Base-by-base conservation (phyloP, 1,284 basidiomycete genomes). In the Pulchroboletus neoregius region DNA sequence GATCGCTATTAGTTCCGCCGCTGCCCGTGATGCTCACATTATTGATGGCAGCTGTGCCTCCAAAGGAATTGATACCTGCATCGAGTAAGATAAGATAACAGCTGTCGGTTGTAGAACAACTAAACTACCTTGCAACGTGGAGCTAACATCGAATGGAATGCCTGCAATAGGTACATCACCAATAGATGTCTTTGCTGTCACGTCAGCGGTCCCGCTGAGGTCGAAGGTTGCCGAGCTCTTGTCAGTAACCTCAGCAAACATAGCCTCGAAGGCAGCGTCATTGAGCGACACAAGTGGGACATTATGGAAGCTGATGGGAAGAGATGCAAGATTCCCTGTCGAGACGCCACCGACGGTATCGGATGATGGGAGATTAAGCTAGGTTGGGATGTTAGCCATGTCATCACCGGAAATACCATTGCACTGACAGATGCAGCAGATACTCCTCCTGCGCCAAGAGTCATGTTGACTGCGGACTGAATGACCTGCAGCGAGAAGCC, bases 401-500 rank as follows among this genome's bases (percentile, higher is more conserved):
- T 48, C 39, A 48, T 42, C 32, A 10, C 39, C 13, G 23, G 12
- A 24, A 34, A 35, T 38, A 4, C 3, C 22, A 22, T 6, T 37
- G 30, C 18, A 40, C 68, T 50, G 56, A 80, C 82, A 58, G 72
- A 62, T 23, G 83, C 86, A 26, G 80, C 73, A 47, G 80, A 67
- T n/a, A 67, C 63, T 5, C 78, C 79, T 22, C 70, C 67, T 18
- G 67, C 69, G 9, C 67, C 70, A 35, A 89, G 62, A 16, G 71
- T 71, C 52, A 87, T 77, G 23, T 74, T 71, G 55, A 87, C 72
- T 4, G 72, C 70, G 1, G 79, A 69, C 57, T 78, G 70, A 18
- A 84, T 63, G 31, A 84, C 82, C 59, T 85, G 82, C 45, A 91
- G 62, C 16, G 79, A 78, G 68, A 90, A 91, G 9, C 79, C 82